phyloP scores from a whole-genome alignment of 305 asterid species.

The Caryopteris hybrid region DNA sequence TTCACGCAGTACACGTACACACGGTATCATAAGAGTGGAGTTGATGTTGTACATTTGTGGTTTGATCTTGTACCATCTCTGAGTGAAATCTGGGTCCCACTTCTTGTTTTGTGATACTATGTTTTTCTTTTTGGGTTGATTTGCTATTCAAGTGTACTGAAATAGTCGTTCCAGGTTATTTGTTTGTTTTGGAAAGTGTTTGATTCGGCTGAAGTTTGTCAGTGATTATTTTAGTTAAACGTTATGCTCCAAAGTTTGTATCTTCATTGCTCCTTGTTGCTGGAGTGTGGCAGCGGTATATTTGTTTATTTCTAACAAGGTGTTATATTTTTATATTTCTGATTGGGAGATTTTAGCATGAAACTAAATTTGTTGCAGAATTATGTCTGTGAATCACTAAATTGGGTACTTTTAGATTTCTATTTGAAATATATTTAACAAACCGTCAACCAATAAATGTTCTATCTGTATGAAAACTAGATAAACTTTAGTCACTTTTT shows the following conservation, averaged over 20 bases:
- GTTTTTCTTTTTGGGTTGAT: background rate
- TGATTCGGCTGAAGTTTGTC: background rate
- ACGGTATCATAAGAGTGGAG: background rate
- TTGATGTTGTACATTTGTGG: constrained; percentile 6
- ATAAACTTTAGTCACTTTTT: background rate
- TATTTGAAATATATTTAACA: background rate
- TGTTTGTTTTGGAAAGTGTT: background rate
- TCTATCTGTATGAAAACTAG: background rate
- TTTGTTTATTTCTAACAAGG: background rate
- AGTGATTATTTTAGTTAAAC: background rate
- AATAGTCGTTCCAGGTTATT: background rate
- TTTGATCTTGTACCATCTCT: background rate
- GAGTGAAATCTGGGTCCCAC: background rate
- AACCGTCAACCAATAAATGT: background rate
- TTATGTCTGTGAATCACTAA: background rate
- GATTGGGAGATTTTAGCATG: constrained; percentile 1
- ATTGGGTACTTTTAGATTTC: constrained; percentile 1
- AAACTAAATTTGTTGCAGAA: background rate
- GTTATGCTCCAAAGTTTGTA: constrained; percentile 2
- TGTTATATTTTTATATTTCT: background rate
- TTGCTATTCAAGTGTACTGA: background rate
- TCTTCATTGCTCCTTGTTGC: background rate
- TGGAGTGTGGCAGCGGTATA: background rate
- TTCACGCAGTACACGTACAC: background rate
- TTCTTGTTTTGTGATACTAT: background rate